Conservation (phyloP, 2,329 filamentous ascomycete species). For the Alternaria gaisen region DNA sequence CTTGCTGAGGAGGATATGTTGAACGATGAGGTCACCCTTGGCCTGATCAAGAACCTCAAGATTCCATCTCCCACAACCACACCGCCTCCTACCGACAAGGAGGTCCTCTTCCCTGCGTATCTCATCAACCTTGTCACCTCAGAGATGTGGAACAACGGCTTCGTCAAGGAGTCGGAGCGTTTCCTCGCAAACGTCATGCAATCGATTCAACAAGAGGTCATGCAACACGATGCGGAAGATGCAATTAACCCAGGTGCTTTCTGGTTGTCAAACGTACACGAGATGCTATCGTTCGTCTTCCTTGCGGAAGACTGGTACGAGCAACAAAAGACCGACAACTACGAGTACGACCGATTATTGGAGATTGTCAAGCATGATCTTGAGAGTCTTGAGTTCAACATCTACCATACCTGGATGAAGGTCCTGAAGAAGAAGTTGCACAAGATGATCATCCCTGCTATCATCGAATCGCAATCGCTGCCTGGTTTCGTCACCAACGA, state of each 20-base stretch:
- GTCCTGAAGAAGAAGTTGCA: constrained; percentile 98
- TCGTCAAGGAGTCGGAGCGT: constrained; percentile 98
- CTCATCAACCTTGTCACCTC: constrained; percentile 99
- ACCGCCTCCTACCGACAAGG: constrained; percentile 94
- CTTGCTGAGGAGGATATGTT: constrained; percentile 94
- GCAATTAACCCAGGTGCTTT: constrained; percentile 97
- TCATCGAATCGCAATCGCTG: constrained; percentile 98
- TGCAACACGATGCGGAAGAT: constrained; percentile 98
- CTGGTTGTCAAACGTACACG: constrained; percentile 98
- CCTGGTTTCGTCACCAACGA: constrained; percentile 99
- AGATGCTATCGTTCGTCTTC: constrained; percentile 99
- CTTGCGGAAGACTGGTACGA: constrained; percentile 99
- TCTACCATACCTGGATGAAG: constrained; percentile 99
- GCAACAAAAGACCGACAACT: constrained; percentile 98
- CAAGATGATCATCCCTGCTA: constrained; percentile 99
- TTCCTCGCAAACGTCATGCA: constrained; percentile 99
- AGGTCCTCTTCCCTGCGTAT: constrained; percentile 97
- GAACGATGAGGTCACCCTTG: constrained; percentile 96
- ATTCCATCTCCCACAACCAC: constrained; percentile 88
- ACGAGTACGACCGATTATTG: constrained; percentile 95
- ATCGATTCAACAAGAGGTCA: constrained; percentile 98
- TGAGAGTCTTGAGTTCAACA: constrained; percentile 98
- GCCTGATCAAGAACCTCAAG: constrained; percentile 94
- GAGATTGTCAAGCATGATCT: constrained; percentile 99
- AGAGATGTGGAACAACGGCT: constrained; percentile 99